A percentile compares a stretch with the other conserved stretches of the same genome.
Evolutionary conservation across 2,329 filamentous ascomycete genomes (phyloP).

Genomic region (Aaosphaeria arxii): DNA sequence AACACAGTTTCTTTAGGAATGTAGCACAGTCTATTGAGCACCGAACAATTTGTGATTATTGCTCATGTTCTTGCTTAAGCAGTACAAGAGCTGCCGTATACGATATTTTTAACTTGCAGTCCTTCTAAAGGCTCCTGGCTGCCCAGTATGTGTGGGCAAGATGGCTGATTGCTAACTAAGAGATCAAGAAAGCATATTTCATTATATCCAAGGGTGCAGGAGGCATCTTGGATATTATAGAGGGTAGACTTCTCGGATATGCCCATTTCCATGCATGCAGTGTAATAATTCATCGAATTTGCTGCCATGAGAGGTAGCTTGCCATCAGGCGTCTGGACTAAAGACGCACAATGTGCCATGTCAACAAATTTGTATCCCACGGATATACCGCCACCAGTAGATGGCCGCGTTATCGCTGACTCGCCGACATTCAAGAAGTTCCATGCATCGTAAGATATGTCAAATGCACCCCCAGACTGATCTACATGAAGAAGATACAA

Average conservation of each 20-base stretch:
- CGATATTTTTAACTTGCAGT: slow-evolving; percentile 18
- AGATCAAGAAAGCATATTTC: slow-evolving; percentile 23
- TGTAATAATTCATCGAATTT: slow-evolving; percentile 10
- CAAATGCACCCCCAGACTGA: slow-evolving; percentile 54
- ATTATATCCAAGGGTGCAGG: slow-evolving; percentile 25
- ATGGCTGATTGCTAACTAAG: slow-evolving; percentile 22
- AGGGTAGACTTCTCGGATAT: slow-evolving; percentile 5
- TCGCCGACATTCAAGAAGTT: slow-evolving; percentile 55
- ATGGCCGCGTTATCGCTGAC: slow-evolving; percentile 46
- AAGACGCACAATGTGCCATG: slow-evolving; percentile 48
- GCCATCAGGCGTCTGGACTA: slow-evolving; percentile 38
- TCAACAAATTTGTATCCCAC: slow-evolving; percentile 53
- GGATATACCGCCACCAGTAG: slow-evolving; percentile 48
- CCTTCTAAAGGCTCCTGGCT: slow-evolving; percentile 13
- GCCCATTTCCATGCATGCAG: slow-evolving; percentile 1
- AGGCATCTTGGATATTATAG: slow-evolving; percentile 50
- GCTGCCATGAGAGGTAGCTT: slow-evolving; percentile 10
- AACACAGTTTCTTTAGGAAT: too few relatives aligned
- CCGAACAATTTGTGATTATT: too few relatives aligned
- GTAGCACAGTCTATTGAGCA: too few relatives aligned
- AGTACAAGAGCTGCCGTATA: slow-evolving; percentile 9
- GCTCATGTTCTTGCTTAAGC: too few relatives aligned
- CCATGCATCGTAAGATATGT: slow-evolving; percentile 62
- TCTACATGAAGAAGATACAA: slow-evolving; percentile 60
- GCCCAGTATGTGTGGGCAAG: slow-evolving; percentile 20